Conservation (phyloP, 305 asterid genomes). For the Lippia alba region DNA sequence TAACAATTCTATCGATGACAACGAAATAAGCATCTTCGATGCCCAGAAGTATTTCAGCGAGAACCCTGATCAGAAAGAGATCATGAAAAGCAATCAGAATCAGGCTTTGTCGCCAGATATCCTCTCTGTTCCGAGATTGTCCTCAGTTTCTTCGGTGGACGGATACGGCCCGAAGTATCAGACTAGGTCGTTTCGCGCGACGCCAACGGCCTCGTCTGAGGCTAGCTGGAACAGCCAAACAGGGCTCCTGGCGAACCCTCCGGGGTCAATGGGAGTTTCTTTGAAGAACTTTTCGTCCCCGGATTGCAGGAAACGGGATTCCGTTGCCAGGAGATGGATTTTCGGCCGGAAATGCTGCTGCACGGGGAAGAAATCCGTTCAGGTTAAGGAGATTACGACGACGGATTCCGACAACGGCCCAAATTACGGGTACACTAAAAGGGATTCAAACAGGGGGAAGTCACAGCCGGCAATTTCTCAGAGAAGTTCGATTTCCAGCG, state of each 20-base stretch:
- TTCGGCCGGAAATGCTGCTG: conserved; percentile 78
- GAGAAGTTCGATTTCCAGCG: conserved; percentile 30
- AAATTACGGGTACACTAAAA: conserved; percentile 26
- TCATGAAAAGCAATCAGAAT: conserved; percentile 15
- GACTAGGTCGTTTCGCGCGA: conserved; percentile 59
- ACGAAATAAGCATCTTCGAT: conserved; percentile 79
- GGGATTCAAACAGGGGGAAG: conserved; percentile 31
- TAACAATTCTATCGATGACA: conserved; percentile 41
- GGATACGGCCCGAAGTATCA: conserved; percentile 48
- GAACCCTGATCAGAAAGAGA: conserved; percentile 36
- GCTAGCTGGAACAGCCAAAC: conserved; percentile 87
- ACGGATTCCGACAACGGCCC: conserved; percentile 42
- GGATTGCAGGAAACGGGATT: conserved; percentile 29
- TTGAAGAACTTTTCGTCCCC: conserved; percentile 41
- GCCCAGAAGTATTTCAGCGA: conserved; percentile 84
- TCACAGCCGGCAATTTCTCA: conserved; percentile 21
- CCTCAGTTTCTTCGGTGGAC: conserved; percentile 61
- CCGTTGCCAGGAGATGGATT: conserved; percentile 51
- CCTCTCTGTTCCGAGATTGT: conserved; percentile 38
- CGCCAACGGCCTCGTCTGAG: conserved; percentile 84
- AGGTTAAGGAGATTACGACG: conserved; percentile 51
- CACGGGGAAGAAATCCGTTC: conserved; percentile 67
- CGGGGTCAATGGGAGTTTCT: conserved; percentile 57
- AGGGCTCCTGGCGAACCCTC: conserved; percentile 63
- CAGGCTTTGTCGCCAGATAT: conserved; percentile 22